Evolutionary conservation across 108 stramenopile species (phyloP).

Genomic region (Thalassiosira profunda): DNA sequence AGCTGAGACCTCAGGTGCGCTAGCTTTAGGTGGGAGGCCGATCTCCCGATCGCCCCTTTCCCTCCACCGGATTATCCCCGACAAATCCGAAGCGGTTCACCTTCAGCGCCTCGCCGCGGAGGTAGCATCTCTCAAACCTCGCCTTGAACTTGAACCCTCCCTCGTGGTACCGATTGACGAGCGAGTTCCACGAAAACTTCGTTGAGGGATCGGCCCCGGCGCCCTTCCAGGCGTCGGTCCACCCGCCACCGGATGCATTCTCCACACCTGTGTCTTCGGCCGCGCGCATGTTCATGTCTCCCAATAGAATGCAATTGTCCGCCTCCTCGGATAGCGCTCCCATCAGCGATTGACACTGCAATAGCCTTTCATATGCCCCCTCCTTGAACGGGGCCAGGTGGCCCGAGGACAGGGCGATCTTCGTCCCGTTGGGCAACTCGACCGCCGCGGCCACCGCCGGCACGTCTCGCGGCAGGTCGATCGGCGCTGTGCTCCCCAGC

Average conservation of each 20-base stretch:
- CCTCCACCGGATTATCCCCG: slow-evolving; percentile 25
- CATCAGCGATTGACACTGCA: slow-evolving; percentile 25
- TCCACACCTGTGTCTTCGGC: slow-evolving; percentile 27
- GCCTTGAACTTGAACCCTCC: slow-evolving; percentile 34
- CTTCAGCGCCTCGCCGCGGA: slow-evolving; percentile 13
- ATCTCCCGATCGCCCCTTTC: not conserved
- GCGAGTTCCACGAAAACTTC: slow-evolving; percentile 40
- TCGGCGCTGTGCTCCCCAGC: not conserved
- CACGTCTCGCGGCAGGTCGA: slow-evolving; percentile 3
- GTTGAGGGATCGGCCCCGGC: not conserved
- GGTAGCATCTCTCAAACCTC: slow-evolving; percentile 41
- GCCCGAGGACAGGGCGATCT: slow-evolving; percentile 38
- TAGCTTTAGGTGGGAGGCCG: too few relatives aligned
- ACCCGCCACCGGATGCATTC: slow-evolving; percentile 4
- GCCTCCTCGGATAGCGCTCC: slow-evolving; percentile 4
- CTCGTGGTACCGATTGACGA: slow-evolving; percentile 30
- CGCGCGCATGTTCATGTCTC: slow-evolving; percentile 42
- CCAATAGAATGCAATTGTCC: slow-evolving; percentile 31
- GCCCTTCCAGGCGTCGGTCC: slow-evolving; percentile 47
- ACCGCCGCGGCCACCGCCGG: slow-evolving; percentile 35
- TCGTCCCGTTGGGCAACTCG: slow-evolving; percentile 19
- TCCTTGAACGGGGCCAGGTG: slow-evolving; percentile 40
- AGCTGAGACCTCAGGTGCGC: too few relatives aligned
- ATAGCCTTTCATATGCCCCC: not conserved
- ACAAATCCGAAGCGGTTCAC: slow-evolving; percentile 27